phyloP scores from a whole-genome alignment of 768 basidiomycete species.

The Serendipita sp. region DNA sequence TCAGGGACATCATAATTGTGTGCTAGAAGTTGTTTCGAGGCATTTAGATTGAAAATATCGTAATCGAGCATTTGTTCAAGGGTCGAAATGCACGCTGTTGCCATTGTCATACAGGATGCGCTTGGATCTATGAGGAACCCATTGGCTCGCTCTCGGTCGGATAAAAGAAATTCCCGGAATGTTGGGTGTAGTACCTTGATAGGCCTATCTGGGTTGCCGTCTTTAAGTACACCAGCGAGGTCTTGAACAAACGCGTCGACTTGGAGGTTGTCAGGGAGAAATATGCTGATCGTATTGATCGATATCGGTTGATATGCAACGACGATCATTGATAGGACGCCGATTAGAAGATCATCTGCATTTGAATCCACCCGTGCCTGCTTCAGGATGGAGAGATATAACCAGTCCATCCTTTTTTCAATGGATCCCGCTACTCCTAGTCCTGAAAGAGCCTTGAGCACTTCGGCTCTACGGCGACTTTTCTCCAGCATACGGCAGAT shows the following conservation, averaged over 20 bases:
- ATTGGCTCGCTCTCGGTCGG: neutral
- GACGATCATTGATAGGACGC: too few species aligned
- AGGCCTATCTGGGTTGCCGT: neutral
- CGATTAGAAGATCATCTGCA: neutral
- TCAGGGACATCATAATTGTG: neutral
- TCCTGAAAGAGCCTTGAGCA: neutral
- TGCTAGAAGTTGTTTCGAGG: neutral
- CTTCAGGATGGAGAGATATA: neutral
- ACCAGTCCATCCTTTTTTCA: neutral
- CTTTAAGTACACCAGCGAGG: neutral
- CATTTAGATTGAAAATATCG: neutral
- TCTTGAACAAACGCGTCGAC: neutral
- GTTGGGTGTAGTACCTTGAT: neutral
- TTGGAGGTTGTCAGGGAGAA: neutral
- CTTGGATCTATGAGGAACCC: neutral
- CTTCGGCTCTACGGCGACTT: too few species aligned
- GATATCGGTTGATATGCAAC: too few species aligned
- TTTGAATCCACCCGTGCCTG: neutral
- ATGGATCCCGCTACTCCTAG: neutral
- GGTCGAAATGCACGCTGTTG: too few species aligned
- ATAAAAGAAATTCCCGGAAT: neutral
- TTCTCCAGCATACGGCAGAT: too few species aligned
- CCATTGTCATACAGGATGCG: too few species aligned
- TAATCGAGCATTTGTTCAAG: too few species aligned
- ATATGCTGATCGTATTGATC: neutral